Conservation (phyloP, 768 basidiomycete species). For the Amanita pallidorosea region DNA sequence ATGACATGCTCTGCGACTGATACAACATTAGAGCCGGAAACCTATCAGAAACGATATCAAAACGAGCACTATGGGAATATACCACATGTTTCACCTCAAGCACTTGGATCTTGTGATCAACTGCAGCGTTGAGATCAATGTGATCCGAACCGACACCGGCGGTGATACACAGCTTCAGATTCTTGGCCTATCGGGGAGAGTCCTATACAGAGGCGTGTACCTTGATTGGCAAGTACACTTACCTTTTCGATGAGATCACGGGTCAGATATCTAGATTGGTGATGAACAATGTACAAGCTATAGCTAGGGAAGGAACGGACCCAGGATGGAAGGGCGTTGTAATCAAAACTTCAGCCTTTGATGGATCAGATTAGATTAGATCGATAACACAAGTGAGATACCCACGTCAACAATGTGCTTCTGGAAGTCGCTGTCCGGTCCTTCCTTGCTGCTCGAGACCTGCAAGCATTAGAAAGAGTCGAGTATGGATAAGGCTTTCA, state of each 20-base stretch:
- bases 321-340: conserved; percentile 85
- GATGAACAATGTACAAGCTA: neutral
- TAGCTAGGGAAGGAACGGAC: conserved; percentile 11
- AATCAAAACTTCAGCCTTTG: conserved; percentile 67
- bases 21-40: conserved; percentile 83
- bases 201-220: neutral
- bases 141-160: conserved; percentile 90
- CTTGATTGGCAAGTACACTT: neutral
- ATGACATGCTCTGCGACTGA: conserved; percentile 88
- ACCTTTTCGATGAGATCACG: conserved; percentile 62
- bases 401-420: conserved; percentile 73
- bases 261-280: conserved; percentile 49
- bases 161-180: conserved; percentile 83
- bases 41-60: conserved; percentile 20
- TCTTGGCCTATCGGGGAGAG: conserved; percentile 50
- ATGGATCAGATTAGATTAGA: conserved; percentile 4
- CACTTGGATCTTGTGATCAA: conserved; percentile 70
- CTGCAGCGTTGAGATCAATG: conserved; percentile 83
- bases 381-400: conserved; percentile 6
- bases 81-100: conserved; percentile 38
- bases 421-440: conserved; percentile 69
- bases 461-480: conserved; percentile 13
- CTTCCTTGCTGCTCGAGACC: conserved; percentile 80
- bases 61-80: neutral
- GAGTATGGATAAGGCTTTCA: neutral